These are phyloP conservation scores for Malus hybrid DNA, from an alignment of 331 rosid genomes.

Conservation along the genomic window DNA sequence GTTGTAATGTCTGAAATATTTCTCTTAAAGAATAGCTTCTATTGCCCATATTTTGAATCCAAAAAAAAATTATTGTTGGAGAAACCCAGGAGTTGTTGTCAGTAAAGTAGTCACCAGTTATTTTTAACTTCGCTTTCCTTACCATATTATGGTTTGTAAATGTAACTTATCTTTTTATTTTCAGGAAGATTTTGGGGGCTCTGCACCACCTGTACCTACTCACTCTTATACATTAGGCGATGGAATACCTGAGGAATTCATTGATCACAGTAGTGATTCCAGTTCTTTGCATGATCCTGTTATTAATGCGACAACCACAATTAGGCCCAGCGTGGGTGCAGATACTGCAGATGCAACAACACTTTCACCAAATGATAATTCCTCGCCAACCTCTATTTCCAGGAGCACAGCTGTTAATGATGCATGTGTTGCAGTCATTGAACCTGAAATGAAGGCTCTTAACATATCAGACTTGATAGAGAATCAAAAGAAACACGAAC, in stretches of 20 bases:
- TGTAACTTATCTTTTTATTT: constrained; percentile 1
- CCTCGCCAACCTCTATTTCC: constrained; percentile 15
- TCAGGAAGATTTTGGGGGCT: constrained; percentile 27
- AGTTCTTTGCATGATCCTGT: constrained; percentile 28
- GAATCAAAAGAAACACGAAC: constrained; percentile 34
- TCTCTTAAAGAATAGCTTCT: background rate
- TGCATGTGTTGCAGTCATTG: constrained; percentile 26
- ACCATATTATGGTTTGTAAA: background rate
- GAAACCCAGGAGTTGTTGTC: background rate
- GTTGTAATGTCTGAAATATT: background rate
- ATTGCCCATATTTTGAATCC: background rate
- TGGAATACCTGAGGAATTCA: constrained; percentile 26
- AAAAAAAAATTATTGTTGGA: background rate
- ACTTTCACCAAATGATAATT: constrained; percentile 22
- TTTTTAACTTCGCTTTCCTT: background rate
- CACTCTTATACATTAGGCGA: constrained; percentile 33
- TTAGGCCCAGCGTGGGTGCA: constrained; percentile 13
- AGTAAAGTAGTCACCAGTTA: background rate
- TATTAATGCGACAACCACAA: constrained; percentile 10
- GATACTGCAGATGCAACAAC: constrained; percentile 19
- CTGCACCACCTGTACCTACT: constrained; percentile 40
- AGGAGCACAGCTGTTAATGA: constrained; percentile 29
- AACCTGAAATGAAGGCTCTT: constrained; percentile 43
- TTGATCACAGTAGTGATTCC: constrained; percentile 28
- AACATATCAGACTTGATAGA: constrained; percentile 32